Base-by-base conservation (phyloP, 805 yeast genomes). In the Wickerhamiella occidentalis region DNA sequence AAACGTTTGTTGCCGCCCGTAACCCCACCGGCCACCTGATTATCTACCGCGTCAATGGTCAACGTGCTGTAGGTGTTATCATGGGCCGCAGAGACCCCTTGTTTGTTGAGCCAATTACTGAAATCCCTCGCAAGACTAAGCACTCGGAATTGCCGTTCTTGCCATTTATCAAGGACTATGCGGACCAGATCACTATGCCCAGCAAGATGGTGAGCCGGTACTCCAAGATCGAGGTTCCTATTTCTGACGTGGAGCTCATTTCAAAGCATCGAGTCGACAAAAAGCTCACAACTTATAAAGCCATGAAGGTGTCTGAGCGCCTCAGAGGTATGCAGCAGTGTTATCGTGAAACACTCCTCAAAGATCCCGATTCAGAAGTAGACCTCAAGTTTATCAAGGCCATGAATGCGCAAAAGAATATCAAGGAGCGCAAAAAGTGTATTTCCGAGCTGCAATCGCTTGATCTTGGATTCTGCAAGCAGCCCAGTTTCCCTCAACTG, bases 51-150 rank as follows among this genome's bases (percentile, higher is more conserved):
- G 37, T 26, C 42, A 45, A 45, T 19, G 37, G 33, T 18, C 28
- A 45, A 13, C 35, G 43, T 4, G 25, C 21, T 6, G 48, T 28
- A 4, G 48, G 48, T n/a, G 48, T 37, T 12, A 37, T 45, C 19
- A 22, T 45, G 28, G 28, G 23, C 8, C 40, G 48, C n/a, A 35
- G 25, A 29, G 48, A 45, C 17, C 48, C 48, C 9, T 13, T 37
- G 28, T 28, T 26, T n/a, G 43, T 45, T 7, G 42, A 26, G 43
- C 48, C 43, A 3, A 21, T 45, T 8, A 37, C 48, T 9, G 38
- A 33, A 33, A 13, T 45, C 3, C 41, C 47, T 12, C 30, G 28
- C 17, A 43, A 43, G 38, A 22, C 19, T 1, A 45, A 26, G 23
- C 17, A 18, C 22, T 8, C 18, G 2, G 29, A n/a, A 4, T 8